Percentiles rank a stretch among this genome's conserved stretches.
These are phyloP conservation scores for Oidium heveae DNA, from an alignment of 2,329 filamentous ascomycete genomes.

Conservation along the genomic window DNA sequence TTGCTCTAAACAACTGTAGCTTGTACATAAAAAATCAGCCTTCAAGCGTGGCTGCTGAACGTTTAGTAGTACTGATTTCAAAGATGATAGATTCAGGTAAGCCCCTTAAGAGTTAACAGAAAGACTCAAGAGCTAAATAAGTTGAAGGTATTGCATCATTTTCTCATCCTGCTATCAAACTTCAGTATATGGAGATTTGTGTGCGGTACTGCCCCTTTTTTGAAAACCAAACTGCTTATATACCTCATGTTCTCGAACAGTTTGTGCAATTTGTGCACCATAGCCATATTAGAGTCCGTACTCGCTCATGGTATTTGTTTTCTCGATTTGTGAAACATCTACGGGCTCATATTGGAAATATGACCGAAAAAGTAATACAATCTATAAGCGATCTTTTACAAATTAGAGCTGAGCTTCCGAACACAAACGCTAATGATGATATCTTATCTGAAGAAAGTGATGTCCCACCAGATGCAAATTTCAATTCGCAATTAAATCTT, in stretches of 20 bases:
- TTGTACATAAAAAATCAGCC: slow-evolving; percentile 69
- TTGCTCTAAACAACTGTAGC: slow-evolving; percentile 71
- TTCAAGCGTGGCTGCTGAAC: slow-evolving; percentile 52
- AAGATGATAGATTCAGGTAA: slow-evolving; percentile 83
- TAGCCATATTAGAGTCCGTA: slow-evolving; percentile 62
- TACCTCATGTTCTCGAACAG: slow-evolving; percentile 68
- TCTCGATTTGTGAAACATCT: slow-evolving; percentile 78
- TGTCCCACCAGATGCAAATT: slow-evolving; percentile 69
- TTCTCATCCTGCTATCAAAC: slow-evolving; percentile 69
- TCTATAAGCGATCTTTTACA: slow-evolving; percentile 69
- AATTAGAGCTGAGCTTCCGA: slow-evolving; percentile 72
- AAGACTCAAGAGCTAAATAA: slow-evolving; percentile 7
- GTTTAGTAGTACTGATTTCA: slow-evolving; percentile 74
- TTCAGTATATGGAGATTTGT: slow-evolving; percentile 97
- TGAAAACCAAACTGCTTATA: slow-evolving; percentile 56
- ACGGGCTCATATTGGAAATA: slow-evolving; percentile 58
- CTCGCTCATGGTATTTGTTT: slow-evolving; percentile 91
- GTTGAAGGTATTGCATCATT: slow-evolving; percentile 55
- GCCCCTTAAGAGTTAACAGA: slow-evolving; percentile 8
- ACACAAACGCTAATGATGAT: slow-evolving; percentile 58
- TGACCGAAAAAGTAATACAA: slow-evolving; percentile 75
- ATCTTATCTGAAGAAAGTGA: slow-evolving; percentile 89
- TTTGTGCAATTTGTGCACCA: slow-evolving; percentile 84
- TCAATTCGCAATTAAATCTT: slow-evolving; percentile 74
- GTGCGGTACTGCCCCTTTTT: slow-evolving; percentile 87